phyloP scores from a whole-genome alignment of 441 rosid genomes.

The Adansonia rubrostipa region DNA sequence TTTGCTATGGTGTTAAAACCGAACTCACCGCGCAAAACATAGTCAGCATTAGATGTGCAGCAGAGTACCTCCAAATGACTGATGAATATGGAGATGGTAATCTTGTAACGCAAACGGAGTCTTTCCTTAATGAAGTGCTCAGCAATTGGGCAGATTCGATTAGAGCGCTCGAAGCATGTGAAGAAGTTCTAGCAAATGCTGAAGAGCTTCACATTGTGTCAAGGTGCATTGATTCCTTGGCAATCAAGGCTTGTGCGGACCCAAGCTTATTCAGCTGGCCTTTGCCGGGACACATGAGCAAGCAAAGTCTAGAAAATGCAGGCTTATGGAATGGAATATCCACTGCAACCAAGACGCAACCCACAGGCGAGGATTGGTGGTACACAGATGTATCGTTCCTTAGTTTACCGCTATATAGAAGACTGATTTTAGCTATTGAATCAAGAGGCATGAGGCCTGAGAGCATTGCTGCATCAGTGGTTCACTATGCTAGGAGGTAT shows the following conservation, averaged over 20 bases:
- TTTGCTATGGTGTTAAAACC: constrained; percentile 61
- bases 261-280: constrained; percentile 56
- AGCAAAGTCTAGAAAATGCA: constrained; percentile 35
- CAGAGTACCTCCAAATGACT: constrained; percentile 62
- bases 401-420: constrained; percentile 49
- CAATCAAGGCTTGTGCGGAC: constrained; percentile 59
- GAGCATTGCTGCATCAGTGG: constrained; percentile 51
- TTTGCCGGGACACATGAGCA: constrained; percentile 28
- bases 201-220: constrained; percentile 66
- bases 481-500: constrained; percentile 55
- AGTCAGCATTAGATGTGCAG: constrained; percentile 61
- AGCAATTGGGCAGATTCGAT: constrained; percentile 61
- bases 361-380: constrained; percentile 73
- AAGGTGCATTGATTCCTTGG: constrained; percentile 65
- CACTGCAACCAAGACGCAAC: constrained; percentile 41
- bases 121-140: constrained; percentile 54
- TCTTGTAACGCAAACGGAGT: constrained; percentile 50
- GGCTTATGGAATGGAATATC: constrained; percentile 66
- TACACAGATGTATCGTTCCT: constrained; percentile 58
- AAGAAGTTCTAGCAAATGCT: constrained; percentile 54
- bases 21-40: constrained; percentile 58
- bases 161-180: constrained; percentile 64
- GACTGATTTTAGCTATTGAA: constrained; percentile 52
- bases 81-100: constrained; percentile 62
- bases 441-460: constrained; percentile 56